phyloP scores from a whole-genome alignment of 2,329 filamentous ascomycete genomes.

The Cephalotrichum gorgonifer region DNA sequence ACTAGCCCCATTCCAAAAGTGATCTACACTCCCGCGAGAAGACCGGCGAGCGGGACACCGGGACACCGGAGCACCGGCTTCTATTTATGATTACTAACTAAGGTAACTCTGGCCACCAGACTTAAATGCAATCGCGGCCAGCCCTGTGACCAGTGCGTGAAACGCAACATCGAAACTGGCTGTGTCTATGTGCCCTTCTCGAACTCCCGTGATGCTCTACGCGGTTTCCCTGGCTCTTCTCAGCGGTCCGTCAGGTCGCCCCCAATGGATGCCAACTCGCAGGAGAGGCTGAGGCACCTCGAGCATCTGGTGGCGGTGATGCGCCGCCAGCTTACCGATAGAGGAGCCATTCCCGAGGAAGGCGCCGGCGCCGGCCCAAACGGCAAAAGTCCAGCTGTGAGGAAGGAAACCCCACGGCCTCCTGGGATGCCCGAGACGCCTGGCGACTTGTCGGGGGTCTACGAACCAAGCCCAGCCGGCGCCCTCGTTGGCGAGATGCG shows the following conservation, averaged over 20 bases:
- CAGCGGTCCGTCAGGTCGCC: constrained; percentile 2
- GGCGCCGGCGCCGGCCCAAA: neutral
- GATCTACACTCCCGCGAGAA: no score
- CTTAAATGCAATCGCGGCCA: constrained; percentile 20
- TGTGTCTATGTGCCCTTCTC: constrained; percentile 17
- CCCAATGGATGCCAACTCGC: constrained; percentile 1
- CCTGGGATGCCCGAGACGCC: constrained; percentile 7
- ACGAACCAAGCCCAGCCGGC: constrained; percentile 9
- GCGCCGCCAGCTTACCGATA: constrained; percentile 3
- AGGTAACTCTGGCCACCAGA: constrained; percentile 8
- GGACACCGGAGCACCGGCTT: no score
- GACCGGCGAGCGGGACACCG: no score
- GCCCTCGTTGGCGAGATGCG: constrained; percentile 12
- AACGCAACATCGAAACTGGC: constrained; percentile 15
- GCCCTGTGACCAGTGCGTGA: constrained; percentile 20
- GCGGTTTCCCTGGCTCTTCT: constrained; percentile 10
- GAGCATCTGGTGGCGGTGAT: constrained; percentile 5
- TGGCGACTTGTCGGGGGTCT: constrained; percentile 5
- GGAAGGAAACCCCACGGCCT: neutral
- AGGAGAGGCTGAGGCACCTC: constrained; percentile 3
- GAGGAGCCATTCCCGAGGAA: neutral
- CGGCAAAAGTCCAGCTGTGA: neutral
- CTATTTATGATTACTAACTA: no score
- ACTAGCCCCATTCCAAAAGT: no score
- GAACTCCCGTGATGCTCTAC: constrained; percentile 7